Conservation (phyloP, 768 basidiomycete genomes). For the Hypholoma fasciculare region DNA sequence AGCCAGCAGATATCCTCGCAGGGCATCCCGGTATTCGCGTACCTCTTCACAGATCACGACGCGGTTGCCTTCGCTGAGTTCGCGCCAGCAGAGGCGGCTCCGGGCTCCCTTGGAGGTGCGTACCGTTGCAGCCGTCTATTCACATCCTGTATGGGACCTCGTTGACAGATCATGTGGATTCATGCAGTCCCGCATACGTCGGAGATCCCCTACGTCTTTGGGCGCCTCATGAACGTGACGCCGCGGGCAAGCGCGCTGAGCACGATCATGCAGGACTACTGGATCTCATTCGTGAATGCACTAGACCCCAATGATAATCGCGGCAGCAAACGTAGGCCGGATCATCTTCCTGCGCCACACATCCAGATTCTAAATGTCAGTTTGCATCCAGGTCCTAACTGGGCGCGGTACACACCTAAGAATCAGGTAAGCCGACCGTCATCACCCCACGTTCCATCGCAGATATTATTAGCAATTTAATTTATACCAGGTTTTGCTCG, state of each 20-base stretch:
- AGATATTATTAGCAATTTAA: neutral
- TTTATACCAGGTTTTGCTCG: neutral
- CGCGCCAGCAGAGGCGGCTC: conserved; percentile 12
- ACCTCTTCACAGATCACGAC: conserved; percentile 35
- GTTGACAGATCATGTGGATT: too few relatives aligned
- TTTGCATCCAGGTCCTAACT: neutral
- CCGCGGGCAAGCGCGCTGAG: conserved; percentile 4
- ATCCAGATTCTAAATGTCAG: neutral
- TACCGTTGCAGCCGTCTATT: neutral
- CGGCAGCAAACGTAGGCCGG: neutral
- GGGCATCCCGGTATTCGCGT: conserved; percentile 35
- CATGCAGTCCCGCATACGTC: conserved; percentile 8
- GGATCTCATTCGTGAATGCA: conserved; percentile 15
- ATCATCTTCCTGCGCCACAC: neutral
- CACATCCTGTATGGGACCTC: too few relatives aligned
- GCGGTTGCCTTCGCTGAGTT: neutral
- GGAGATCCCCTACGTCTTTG: conserved; percentile 10
- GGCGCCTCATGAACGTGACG: conserved; percentile 1
- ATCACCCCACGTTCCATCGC: neutral
- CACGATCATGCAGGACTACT: conserved; percentile 12
- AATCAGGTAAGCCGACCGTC: neutral
- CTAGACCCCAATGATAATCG: conserved; percentile 11
- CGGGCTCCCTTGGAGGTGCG: conserved; percentile 27
- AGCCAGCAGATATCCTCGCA: conserved; percentile 34
- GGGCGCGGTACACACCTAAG: neutral